Base-by-base conservation (phyloP, 805 yeast genomes). In the Candida railenensis region DNA sequence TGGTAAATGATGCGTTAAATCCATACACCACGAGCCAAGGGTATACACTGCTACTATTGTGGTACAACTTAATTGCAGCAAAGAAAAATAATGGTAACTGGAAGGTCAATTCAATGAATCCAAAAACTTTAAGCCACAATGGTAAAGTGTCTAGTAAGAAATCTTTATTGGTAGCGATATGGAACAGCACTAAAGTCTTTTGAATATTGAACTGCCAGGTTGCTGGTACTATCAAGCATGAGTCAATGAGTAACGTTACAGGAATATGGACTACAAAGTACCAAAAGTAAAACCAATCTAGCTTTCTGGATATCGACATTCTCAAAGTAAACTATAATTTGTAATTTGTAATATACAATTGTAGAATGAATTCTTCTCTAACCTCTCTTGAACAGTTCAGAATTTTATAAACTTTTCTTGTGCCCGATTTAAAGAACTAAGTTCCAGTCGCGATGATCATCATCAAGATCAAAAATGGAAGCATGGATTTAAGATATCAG, bases 1-100 rank as follows among this genome's bases (percentile, higher is more conserved):
- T 89, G 3, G 97, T 89, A 43, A 86, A 69, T 3, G 85, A 69
- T 0, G 97, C 98, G 58, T 89, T 89, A 20, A 87, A 77, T 2
- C 92, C 96, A 63, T 94, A 92, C 4, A 83, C 56, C 12, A 80
- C 66, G 53, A 84, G 62, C 59, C 71, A 73, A 20, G 61, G 52
- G 44, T 57, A 48, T 51, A 63, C 45, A 61, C 16, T 44, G 39
- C 37, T n/a, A 45, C 15, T 20, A 18, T 44, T 20, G 16, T 40
- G 16, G 42, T 52, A 47, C 41, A 65, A 53, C 25, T 49, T 46
- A 33, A 48, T 54, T 0, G 74, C 72, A 11, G 76, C 81, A 12
- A 67, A 51, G 38, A 81, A 56, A 63, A 94, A 94, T 22, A 87
- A 71, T 1, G 99, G 99, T 43, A 87, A 61, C 66, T 92, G 99